These are phyloP conservation scores for Litsea cubeba DNA, from an alignment of 164 flowering plant genomes.

Conservation along the genomic window DNA sequence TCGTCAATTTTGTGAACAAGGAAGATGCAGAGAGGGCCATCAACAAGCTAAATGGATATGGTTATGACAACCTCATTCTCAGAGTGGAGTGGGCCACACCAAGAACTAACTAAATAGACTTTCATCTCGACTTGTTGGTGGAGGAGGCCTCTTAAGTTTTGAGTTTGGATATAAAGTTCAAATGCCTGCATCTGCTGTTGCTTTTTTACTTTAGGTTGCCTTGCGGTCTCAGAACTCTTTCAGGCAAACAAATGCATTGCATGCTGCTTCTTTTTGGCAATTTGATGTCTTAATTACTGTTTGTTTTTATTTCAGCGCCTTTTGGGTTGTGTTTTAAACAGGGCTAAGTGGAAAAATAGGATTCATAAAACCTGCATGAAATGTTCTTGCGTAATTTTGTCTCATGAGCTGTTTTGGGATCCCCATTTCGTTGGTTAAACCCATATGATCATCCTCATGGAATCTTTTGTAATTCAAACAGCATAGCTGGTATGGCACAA, in stretches of 20 bases:
- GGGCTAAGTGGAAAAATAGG: too few relatives aligned
- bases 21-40: conserved; percentile 68
- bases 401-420: too few relatives aligned
- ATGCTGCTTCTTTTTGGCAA: background rate
- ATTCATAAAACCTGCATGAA: too few relatives aligned
- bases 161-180: background rate
- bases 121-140: background rate
- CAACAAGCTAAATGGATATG: conserved; percentile 65
- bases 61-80: conserved; percentile 72
- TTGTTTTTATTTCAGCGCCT: background rate
- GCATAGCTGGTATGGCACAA: too few relatives aligned
- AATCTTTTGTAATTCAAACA: too few relatives aligned
- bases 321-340: too few relatives aligned
- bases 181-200: background rate
- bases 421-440: too few relatives aligned
- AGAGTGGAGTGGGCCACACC: conserved; percentile 75
- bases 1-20: conserved; percentile 48
- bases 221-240: background rate
- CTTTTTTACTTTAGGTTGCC: background rate
- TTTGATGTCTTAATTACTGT: background rate
- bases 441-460: too few relatives aligned
- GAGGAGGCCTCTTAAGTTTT: background rate
- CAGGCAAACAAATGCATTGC: background rate
- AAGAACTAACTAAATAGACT: conserved; percentile 37
- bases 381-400: too few relatives aligned